Percentiles rank a stretch among this genome's conserved stretches.
These are phyloP conservation scores for Paramarasmius palmivorus DNA, from an alignment of 1,284 basidiomycete genomes.

Conservation along the genomic window DNA sequence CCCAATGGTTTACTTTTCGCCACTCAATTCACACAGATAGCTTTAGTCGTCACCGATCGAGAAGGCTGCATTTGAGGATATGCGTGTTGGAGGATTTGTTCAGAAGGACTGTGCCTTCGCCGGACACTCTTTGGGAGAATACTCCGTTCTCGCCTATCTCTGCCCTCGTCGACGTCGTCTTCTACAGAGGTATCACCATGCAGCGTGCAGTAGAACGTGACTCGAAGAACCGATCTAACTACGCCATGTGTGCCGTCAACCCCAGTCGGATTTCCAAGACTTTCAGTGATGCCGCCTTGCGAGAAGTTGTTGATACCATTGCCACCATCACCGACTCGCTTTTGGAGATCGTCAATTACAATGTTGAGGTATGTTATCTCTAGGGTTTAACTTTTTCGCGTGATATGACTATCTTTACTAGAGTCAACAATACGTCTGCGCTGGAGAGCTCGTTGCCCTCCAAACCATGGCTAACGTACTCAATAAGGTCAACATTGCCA, in stretches of 20 bases:
- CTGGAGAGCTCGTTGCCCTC: constrained; percentile 91
- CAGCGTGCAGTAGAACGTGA: constrained; percentile 97
- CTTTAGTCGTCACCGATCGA: constrained; percentile 97
- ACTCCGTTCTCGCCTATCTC: constrained; percentile 97
- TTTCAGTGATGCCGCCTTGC: constrained; percentile 90
- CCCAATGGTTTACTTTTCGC: constrained; percentile 95
- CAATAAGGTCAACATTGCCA: constrained; percentile 96
- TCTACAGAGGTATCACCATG: constrained; percentile 99
- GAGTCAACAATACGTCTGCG: constrained; percentile 98
- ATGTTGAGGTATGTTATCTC: constrained; percentile 76
- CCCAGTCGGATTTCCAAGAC: constrained; percentile 92
- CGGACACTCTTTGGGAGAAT: constrained; percentile 97
- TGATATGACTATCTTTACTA: constrained; percentile 28
- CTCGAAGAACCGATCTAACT: constrained; percentile 89
- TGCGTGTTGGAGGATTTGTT: constrained; percentile 94
- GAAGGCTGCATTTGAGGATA: constrained; percentile 97
- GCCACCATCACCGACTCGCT: constrained; percentile 76
- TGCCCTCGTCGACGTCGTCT: constrained; percentile 96
- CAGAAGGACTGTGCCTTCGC: constrained; percentile 93
- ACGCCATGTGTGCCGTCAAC: constrained; percentile 99
- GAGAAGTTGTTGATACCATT: constrained; percentile 94
- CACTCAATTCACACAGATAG: constrained; percentile 98
- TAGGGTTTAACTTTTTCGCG: not conserved
- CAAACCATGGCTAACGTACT: constrained; percentile 95
- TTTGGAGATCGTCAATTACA: constrained; percentile 96